Percentiles rank a stretch among this genome's conserved stretches.
Evolutionary conservation across 2,329 filamentous ascomycete species (phyloP).

Genomic region (Zymoseptoria crescenta): DNA sequence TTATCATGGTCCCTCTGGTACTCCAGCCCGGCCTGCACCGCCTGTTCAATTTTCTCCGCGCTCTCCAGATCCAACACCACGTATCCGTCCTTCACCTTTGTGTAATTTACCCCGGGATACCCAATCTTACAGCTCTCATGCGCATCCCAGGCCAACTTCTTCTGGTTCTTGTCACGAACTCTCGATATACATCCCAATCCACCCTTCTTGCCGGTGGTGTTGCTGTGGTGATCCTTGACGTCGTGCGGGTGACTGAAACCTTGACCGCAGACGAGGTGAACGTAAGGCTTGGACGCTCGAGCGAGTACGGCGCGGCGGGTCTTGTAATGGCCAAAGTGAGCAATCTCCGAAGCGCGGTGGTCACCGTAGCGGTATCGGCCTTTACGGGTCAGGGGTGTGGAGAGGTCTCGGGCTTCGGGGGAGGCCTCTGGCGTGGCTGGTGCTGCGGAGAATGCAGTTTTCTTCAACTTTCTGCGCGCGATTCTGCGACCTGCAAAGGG

Average conservation of each 20-base stretch:
- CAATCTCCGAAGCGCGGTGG: slow-evolving; percentile 2
- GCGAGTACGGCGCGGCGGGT: slow-evolving; percentile 18
- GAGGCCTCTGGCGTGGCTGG: neutral
- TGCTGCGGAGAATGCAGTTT: neutral
- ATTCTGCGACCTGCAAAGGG: neutral
- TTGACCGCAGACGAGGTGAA: slow-evolving; percentile 19
- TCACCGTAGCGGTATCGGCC: neutral
- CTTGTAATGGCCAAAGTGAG: slow-evolving; percentile 15
- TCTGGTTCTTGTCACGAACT: neutral
- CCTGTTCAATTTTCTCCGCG: slow-evolving; percentile 16
- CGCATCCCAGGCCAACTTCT: slow-evolving; percentile 12
- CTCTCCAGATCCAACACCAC: slow-evolving; percentile 18
- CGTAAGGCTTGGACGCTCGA: slow-evolving; percentile 17
- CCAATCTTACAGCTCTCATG: slow-evolving; percentile 17
- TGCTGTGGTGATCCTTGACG: slow-evolving; percentile 19
- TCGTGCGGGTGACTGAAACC: slow-evolving; percentile 20
- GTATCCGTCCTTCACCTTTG: slow-evolving; percentile 16
- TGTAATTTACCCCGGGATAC: slow-evolving; percentile 15
- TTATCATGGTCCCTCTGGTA: neutral
- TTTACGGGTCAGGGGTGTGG: neutral
- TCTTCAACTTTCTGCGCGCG: neutral
- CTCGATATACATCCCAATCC: slow-evolving; percentile 4
- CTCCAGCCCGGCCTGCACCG: slow-evolving; percentile 10
- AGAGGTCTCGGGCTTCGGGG: neutral
- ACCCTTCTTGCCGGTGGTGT: slow-evolving; percentile 1